These are phyloP conservation scores for Hemileia vastatrix DNA, from an alignment of 1,284 basidiomycete genomes.

Conservation along the genomic window DNA sequence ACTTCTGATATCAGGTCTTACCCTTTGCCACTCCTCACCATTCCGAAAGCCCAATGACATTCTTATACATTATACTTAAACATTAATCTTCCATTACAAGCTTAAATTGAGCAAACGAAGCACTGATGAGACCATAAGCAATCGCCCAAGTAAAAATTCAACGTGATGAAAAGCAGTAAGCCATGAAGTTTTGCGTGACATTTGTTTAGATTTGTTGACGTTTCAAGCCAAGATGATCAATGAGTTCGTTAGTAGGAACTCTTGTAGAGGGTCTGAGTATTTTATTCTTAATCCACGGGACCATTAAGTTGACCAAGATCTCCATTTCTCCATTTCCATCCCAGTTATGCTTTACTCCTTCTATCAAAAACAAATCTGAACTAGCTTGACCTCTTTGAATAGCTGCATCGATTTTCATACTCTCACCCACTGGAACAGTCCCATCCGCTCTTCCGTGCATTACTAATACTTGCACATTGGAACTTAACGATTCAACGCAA, in stretches of 20 bases:
- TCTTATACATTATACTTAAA: too few species aligned
- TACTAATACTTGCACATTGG: conserved; percentile 1
- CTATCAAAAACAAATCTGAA: conserved; percentile 5
- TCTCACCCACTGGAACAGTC: conserved; percentile 1
- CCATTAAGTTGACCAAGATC: not conserved
- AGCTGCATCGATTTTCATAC: not conserved
- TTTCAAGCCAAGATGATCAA: conserved; percentile 9
- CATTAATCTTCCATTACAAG: too few species aligned
- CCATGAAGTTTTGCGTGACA: too few species aligned
- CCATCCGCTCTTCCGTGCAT: conserved; percentile 6
- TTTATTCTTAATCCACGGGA: not conserved
- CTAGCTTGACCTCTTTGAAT: not conserved
- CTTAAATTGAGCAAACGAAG: too few species aligned
- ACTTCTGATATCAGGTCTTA: too few species aligned
- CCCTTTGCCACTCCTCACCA: too few species aligned
- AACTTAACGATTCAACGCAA: not conserved
- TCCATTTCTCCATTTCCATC: conserved; percentile 11
- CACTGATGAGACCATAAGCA: too few species aligned
- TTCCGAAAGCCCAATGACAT: too few species aligned
- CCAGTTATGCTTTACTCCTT: conserved; percentile 14
- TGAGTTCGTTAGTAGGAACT: conserved; percentile 4
- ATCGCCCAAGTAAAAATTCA: too few species aligned
- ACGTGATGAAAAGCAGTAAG: too few species aligned
- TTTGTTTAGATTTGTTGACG: not conserved
- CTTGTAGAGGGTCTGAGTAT: conserved; percentile 1